Conservation (phyloP, 2,329 filamentous ascomycete genomes). For the Bretziella fagacearum region DNA sequence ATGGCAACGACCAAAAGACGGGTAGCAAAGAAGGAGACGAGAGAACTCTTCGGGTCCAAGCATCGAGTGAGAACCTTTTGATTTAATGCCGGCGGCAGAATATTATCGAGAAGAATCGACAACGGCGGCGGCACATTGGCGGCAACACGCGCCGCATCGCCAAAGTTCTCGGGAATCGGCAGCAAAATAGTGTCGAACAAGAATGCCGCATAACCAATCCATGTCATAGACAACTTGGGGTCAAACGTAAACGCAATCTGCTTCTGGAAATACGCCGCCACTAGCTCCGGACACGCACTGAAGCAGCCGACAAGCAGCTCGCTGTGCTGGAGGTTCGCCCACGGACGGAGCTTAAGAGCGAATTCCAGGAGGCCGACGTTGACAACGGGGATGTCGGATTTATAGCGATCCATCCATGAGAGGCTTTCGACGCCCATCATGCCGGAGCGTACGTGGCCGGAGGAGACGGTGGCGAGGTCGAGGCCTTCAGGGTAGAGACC, state of each 20-base stretch:
- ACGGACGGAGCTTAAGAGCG: constrained; percentile 61
- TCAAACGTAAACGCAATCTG: constrained; percentile 73
- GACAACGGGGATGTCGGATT: constrained; percentile 51
- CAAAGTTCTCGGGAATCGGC: constrained; percentile 55
- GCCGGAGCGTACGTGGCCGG: constrained; percentile 25
- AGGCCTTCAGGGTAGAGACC: constrained; percentile 73
- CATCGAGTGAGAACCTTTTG: constrained; percentile 67
- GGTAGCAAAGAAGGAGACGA: constrained; percentile 71
- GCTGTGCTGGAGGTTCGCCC: constrained; percentile 64
- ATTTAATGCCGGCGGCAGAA: constrained; percentile 67
- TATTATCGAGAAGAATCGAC: constrained; percentile 64
- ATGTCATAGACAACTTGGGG: constrained; percentile 79
- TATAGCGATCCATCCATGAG: constrained; percentile 52
- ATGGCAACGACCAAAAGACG: constrained; percentile 64
- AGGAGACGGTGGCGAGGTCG: constrained; percentile 30
- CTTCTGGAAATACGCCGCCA: constrained; percentile 71
- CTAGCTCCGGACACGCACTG: constrained; percentile 62
- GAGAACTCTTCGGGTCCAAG: constrained; percentile 56
- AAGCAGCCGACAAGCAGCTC: constrained; percentile 72
- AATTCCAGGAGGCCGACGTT: constrained; percentile 70
- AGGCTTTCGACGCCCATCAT: constrained; percentile 48
- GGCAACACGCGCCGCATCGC: constrained; percentile 41
- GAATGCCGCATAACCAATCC: constrained; percentile 86
- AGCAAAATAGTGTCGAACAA: constrained; percentile 66
- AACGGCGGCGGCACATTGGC: constrained; percentile 58